These are phyloP conservation scores for Pyracantha coccinea DNA, from an alignment of 331 rosid genomes.

Conservation along the genomic window DNA sequence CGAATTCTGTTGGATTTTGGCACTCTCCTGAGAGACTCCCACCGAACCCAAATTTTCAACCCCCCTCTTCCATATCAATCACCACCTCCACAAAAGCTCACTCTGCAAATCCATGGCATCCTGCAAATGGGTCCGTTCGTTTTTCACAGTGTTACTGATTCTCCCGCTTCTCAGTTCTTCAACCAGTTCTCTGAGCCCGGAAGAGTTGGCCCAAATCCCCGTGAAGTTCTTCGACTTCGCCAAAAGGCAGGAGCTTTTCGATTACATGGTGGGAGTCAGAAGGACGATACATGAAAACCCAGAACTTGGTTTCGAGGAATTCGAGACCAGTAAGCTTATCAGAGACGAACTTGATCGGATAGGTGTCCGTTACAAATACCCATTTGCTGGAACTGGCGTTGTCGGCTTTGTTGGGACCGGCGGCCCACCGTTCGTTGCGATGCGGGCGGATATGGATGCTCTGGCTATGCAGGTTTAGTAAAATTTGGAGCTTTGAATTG, in stretches of 20 bases:
- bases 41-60: background rate
- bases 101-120: background rate
- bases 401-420: slow-evolving; percentile 59
- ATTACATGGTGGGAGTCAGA: slow-evolving; percentile 50
- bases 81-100: background rate
- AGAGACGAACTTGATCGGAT: slow-evolving; percentile 50
- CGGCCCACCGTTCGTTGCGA: slow-evolving; percentile 57
- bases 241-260: slow-evolving; percentile 31
- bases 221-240: slow-evolving; percentile 23
- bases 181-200: slow-evolving; percentile 1
- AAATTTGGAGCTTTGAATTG: background rate
- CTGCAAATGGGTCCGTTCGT: background rate
- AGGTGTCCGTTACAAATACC: slow-evolving; percentile 45
- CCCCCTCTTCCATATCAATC: background rate
- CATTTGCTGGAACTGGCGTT: slow-evolving; percentile 60
- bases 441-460: slow-evolving; percentile 85
- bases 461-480: slow-evolving; percentile 45
- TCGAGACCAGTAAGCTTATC: slow-evolving; percentile 54
- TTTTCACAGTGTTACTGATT: background rate
- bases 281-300: slow-evolving; percentile 69
- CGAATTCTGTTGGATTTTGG: background rate
- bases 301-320: slow-evolving; percentile 52
- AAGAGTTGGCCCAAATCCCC: slow-evolving; percentile 19
- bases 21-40: background rate
- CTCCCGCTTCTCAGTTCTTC: slow-evolving; percentile 4